Evolutionary conservation across 495 filamentous ascomycete genomes (phyloP), one percentile per base, ranked within the genome.

Genomic region (Elasticomyces elasticus): DNA sequence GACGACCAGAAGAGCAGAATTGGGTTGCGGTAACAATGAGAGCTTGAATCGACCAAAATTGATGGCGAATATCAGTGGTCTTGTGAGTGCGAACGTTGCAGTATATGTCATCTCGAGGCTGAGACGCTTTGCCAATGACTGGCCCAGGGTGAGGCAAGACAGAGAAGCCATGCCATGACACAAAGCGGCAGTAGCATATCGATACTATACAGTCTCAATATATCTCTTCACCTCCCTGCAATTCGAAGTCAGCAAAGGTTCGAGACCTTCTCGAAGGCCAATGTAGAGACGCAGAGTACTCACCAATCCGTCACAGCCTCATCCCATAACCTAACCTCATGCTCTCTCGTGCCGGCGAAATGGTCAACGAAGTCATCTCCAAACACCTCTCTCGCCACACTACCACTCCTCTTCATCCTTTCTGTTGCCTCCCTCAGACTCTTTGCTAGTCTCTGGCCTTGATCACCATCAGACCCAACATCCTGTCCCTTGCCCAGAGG

Each of bases 291-390:
- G 30, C 23, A 37, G 51, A 55, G 42, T 13, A 77, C 80, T 59
- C 71, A 87, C 89, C 89, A 96, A 68, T 95, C 90, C 23, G 89
- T 95, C 7, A 95, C 89, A 0, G 89, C 87, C 66, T 96, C 90
- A 65, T 98, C 89, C 88, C 89, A 98, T 17, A 95, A 69, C 55
- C 82, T 73, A 60, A 89, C 76, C 68, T 98, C 92, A 69, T 98
- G 90, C 62, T 91, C 86, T 54, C 92, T 80, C 22, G 92, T 95
- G 7, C 92, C 92, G 3, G 83, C 86, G 74, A 80, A 98, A 65
- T 98, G 94, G 2, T 96, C 89, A 7, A 98, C 90, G 68, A 98
- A 98, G 10, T 84, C 86, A 68, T 97, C 82, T 0, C 94, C 94
- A 67, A 98, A 87, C 0, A 91, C 86, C 66, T 96, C 86, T 46